Evolutionary conservation across 768 basidiomycete genomes (phyloP).

Genomic region (Russula compacta): DNA sequence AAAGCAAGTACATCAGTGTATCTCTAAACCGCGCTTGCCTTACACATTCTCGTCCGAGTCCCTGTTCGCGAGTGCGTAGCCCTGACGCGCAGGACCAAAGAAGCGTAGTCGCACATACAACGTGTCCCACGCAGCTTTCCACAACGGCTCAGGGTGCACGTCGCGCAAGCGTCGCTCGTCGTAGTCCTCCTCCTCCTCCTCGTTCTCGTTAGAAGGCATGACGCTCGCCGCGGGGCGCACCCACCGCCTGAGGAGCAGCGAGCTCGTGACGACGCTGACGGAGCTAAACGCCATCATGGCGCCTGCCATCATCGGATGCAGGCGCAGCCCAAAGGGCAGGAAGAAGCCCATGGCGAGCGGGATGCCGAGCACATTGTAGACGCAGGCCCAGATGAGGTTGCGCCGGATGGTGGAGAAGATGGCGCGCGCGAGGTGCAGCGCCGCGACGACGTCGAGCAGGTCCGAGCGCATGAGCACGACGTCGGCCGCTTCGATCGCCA

Average conservation of each 20-base stretch:
- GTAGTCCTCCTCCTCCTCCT: too few relatives aligned
- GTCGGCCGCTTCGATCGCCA: slow-evolving; percentile 97
- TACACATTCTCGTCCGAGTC: slow-evolving; percentile 38
- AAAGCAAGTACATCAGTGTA: neutral
- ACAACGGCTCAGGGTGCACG: slow-evolving; percentile 29
- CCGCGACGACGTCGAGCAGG: slow-evolving; percentile 93
- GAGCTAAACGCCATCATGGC: slow-evolving; percentile 97
- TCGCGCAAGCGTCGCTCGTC: slow-evolving; percentile 32
- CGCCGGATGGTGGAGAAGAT: slow-evolving; percentile 89
- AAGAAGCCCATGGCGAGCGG: slow-evolving; percentile 97
- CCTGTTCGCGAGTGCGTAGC: slow-evolving; percentile 60
- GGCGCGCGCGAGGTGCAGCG: slow-evolving; percentile 77
- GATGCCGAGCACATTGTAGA: slow-evolving; percentile 89
- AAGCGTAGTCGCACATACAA: slow-evolving; percentile 35
- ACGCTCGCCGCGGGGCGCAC: slow-evolving; percentile 57
- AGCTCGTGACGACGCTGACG: slow-evolving; percentile 90
- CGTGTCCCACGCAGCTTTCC: slow-evolving; percentile 37
- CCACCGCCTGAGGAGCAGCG: slow-evolving; percentile 83
- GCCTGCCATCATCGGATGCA: slow-evolving; percentile 98
- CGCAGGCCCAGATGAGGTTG: slow-evolving; percentile 93
- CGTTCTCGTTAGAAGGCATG: slow-evolving; percentile 38
- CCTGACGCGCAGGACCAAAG: slow-evolving; percentile 33
- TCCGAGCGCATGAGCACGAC: slow-evolving; percentile 97
- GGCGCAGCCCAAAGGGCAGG: slow-evolving; percentile 82
- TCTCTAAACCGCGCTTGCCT: slow-evolving; percentile 2